Evolutionary conservation across 2,329 filamentous ascomycete genomes (phyloP).

Genomic region (Arthrobotrys iridis): DNA sequence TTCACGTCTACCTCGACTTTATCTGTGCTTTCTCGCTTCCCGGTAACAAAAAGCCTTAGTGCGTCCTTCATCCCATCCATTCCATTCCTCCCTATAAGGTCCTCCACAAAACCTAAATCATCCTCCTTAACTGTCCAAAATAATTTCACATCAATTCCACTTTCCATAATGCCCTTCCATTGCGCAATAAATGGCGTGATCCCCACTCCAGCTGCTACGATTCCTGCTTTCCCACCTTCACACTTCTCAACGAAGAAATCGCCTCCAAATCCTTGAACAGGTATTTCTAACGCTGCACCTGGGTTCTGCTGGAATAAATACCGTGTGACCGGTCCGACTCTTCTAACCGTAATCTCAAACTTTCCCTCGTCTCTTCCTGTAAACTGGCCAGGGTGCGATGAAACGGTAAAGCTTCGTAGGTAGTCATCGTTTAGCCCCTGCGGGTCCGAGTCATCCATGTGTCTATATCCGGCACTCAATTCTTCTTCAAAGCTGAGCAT

Average conservation of each 20-base stretch:
- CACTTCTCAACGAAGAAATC: conserved; percentile 65
- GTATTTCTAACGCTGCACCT: conserved; percentile 69
- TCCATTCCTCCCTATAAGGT: conserved; percentile 68
- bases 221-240: conserved; percentile 65
- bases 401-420: conserved; percentile 83
- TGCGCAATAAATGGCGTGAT: conserved; percentile 84
- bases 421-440: conserved; percentile 84
- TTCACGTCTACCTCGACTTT: conserved; percentile 13
- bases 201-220: conserved; percentile 81
- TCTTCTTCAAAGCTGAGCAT: conserved; percentile 77
- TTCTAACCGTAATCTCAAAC: conserved; percentile 77
- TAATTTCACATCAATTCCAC: conserved; percentile 66
- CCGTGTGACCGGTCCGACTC: conserved; percentile 74
- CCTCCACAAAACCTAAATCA: conserved; percentile 72
- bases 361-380: conserved; percentile 61
- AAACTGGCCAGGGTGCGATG: conserved; percentile 66
- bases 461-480: conserved; percentile 77
- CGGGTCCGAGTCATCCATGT: conserved; percentile 86
- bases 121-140: conserved; percentile 74
- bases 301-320: conserved; percentile 71
- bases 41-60: conserved; percentile 74
- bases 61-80: conserved; percentile 64
- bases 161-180: conserved; percentile 65
- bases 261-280: conserved; percentile 78
- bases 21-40: conserved; percentile 56